A percentile compares a stretch with the other conserved stretches of the same genome.
Conservation (phyloP, 169 alveolate species). For the Plasmodium vinckei region DNA sequence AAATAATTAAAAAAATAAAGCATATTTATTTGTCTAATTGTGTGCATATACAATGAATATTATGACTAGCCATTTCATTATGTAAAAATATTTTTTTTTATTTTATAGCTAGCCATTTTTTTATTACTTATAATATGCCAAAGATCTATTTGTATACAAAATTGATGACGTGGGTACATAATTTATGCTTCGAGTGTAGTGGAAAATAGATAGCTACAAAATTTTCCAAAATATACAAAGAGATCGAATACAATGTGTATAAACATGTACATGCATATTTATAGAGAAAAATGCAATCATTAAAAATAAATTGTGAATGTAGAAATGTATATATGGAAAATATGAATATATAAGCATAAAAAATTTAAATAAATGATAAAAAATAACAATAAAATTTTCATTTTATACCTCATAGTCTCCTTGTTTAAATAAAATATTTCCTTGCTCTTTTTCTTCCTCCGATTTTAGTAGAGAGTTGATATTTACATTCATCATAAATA, state of each 20-base stretch:
- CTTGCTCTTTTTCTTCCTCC: conserved; percentile 63
- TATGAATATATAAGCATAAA: background rate
- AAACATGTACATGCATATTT: background rate
- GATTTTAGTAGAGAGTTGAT: conserved; percentile 27
- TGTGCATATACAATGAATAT: no score
- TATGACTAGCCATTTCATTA: no score
- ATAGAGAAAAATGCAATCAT: no score
- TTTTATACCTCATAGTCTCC: conserved; percentile 54
- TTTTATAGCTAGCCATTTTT: background rate
- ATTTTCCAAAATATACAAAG: background rate
- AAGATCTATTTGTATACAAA: conserved; percentile 45
- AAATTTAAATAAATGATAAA: background rate
- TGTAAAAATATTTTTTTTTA: background rate
- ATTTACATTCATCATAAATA: conserved; percentile 18
- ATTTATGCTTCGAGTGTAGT: conserved; percentile 49
- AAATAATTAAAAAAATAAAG: no score
- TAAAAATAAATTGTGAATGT: background rate
- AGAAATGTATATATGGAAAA: background rate
- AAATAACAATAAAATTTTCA: background rate
- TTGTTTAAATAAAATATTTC: conserved; percentile 31
- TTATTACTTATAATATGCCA: conserved; percentile 63
- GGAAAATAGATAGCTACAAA: conserved; percentile 50
- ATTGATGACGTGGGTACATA: conserved; percentile 25
- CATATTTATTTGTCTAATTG: no score
- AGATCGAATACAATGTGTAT: background rate